A percentile compares a stretch with the other conserved stretches of the same genome.
Evolutionary conservation across 2,329 filamentous ascomycete species (phyloP).

Genomic region (Xylaria sp.): DNA sequence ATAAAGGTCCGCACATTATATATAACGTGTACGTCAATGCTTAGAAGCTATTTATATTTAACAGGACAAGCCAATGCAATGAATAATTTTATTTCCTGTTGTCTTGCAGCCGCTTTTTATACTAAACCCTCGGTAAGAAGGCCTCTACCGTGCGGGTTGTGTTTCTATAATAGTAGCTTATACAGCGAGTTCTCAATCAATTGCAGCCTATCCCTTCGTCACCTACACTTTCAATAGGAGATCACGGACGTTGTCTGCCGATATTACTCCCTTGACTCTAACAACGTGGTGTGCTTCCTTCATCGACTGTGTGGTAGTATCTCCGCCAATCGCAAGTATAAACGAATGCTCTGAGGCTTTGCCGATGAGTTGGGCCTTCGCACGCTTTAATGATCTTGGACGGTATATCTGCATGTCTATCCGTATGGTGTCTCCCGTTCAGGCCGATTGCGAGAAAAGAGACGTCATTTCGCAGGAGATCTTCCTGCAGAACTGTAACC

Average conservation of each 20-base stretch:
- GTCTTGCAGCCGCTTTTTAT: no score
- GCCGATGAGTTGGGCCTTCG: conserved; percentile 3
- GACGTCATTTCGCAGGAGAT: background rate
- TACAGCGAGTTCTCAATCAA: background rate
- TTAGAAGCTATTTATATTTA: no score
- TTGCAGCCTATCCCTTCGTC: background rate
- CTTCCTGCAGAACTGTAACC: background rate
- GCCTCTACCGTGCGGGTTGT: no score
- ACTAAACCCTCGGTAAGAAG: no score
- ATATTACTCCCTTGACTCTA: background rate
- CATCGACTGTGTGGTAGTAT: background rate
- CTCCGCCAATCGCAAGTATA: conserved; percentile 15
- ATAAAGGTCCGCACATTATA: no score
- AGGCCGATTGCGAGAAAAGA: conserved; percentile 15
- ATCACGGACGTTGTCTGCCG: background rate
- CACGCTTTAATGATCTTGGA: conserved; percentile 20
- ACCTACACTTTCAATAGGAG: background rate
- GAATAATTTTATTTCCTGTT: no score
- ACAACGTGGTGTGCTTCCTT: background rate
- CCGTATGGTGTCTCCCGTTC: conserved; percentile 7
- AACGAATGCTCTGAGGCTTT: background rate
- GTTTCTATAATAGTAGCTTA: background rate
- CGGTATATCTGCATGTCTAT: conserved; percentile 4
- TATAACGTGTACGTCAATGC: no score
- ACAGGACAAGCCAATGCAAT: no score